Evolutionary conservation across 139 green algal genomes (phyloP), one percentile per base, ranked within the genome.

Genomic region (Chlorella sorokiniana): DNA sequence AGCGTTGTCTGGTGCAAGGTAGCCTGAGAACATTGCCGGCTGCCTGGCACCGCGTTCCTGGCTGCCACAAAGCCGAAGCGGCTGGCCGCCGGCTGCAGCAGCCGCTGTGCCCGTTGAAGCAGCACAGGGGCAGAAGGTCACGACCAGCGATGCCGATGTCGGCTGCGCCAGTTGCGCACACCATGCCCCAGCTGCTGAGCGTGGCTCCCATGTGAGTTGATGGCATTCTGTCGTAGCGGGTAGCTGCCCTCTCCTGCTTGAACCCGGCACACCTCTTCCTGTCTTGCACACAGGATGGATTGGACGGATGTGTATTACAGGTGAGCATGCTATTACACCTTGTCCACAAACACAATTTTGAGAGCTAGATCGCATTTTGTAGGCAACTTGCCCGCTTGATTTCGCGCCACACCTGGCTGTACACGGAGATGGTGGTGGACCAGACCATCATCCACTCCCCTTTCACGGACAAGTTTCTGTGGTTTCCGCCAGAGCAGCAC

Each of bases 341-440:
- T 16, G 3, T 4, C 61, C 61, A 10, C 27, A 9, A 33, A 16
- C 27, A 68, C 61, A 35, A 59, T 59, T 59, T 16, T 59, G 16
- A 25, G 56, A 6, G n/a, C n/a, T n/a, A n/a, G n/a, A n/a, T n/a
- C n/a, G n/a, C n/a, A n/a, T n/a, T 31, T 6, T 22, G 68, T 41
- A 75, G 72, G 31, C 92, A 97, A 88, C 85, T 98, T 44, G 92
- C 90, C 0, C 90, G 95, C 4, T 61, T 98, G 16, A 81, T 98
- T 8, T 94, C 90, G 1, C 85, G 83, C 48, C 88, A 89, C 72
- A 96, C 92, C 22, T 96, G 91, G 93, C 87, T 97, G 33, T 98
- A 93, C 90, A 97, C 94, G 0, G 95, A 98, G 86, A 98, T 98
- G 95, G 92, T 98, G 18, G 95, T 98, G 27, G 95, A 97, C 86